phyloP scores from a whole-genome alignment of 2,329 filamentous ascomycete species.

The Stagonosporopsis vannaccii region DNA sequence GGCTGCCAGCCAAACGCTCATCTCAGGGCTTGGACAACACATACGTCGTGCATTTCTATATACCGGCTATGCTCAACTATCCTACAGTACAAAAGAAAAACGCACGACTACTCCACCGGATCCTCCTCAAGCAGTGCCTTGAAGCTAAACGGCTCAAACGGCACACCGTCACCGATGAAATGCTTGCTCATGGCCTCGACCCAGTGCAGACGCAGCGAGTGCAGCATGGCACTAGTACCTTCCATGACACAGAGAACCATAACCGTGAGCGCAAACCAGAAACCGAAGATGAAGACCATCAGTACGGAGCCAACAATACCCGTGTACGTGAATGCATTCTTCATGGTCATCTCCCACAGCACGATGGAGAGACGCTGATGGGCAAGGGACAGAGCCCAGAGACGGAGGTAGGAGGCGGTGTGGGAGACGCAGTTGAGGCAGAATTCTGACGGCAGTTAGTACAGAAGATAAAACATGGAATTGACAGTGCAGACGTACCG shows the following conservation, averaged over 20 bases:
- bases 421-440: conserved; percentile 99
- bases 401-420: conserved; percentile 96
- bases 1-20: no score
- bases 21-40: no score
- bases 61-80: conserved; percentile 21
- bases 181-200: conserved; percentile 98
- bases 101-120: conserved; percentile 44
- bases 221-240: conserved; percentile 93
- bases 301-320: conserved; percentile 77
- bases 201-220: conserved; percentile 91
- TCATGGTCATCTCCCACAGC: conserved; percentile 95
- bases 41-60: conserved; percentile 30
- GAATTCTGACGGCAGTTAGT: conserved; percentile 72
- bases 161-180: conserved; percentile 85
- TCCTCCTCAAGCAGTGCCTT: conserved; percentile 85
- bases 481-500: conserved; percentile 64
- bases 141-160: conserved; percentile 91
- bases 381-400: conserved; percentile 95
- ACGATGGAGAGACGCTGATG: conserved; percentile 98
- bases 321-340: conserved; percentile 71
- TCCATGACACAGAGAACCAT: conserved; percentile 92
- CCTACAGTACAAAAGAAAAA: conserved; percentile 22
- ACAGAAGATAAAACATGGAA: background rate
- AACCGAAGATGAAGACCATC: conserved; percentile 80
- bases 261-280: conserved; percentile 89